Evolutionary conservation across 805 yeast species (phyloP).

Genomic region (Pichia phayaonensis): DNA sequence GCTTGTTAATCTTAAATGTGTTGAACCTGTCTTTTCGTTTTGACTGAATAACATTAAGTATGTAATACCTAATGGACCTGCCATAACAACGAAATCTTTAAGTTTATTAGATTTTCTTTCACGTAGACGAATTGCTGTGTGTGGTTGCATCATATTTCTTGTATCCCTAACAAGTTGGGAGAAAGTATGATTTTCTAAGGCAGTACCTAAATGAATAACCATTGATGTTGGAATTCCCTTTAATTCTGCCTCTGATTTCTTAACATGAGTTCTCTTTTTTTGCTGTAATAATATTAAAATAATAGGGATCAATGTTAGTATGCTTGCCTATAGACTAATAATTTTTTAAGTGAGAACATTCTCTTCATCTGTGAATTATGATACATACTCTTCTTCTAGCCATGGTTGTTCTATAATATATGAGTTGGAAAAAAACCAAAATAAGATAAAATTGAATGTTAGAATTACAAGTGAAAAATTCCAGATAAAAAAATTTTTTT

Average conservation of each 20-base stretch:
- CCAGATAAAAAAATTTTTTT: neutral
- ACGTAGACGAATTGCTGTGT: constrained; percentile 80
- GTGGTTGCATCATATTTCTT: constrained; percentile 90
- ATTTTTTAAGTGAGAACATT: no score
- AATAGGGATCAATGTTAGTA: neutral
- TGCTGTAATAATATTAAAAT: constrained; percentile 28
- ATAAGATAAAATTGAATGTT: neutral
- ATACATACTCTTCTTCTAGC: constrained; percentile 32
- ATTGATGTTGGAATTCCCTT: constrained; percentile 83
- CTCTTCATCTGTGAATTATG: neutral
- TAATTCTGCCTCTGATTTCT: constrained; percentile 52
- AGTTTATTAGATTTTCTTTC: constrained; percentile 84
- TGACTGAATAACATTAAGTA: constrained; percentile 86
- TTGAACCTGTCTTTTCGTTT: constrained; percentile 65
- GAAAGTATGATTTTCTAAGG: constrained; percentile 71
- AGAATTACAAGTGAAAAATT: neutral
- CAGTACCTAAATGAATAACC: constrained; percentile 80
- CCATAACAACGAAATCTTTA: constrained; percentile 95
- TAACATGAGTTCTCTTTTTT: constrained; percentile 83
- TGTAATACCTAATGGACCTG: constrained; percentile 91
- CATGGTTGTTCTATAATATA: constrained; percentile 13
- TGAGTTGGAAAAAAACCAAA: neutral
- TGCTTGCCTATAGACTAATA: neutral
- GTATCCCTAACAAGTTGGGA: constrained; percentile 82
- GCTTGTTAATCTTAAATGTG: constrained; percentile 75